Base-by-base conservation (phyloP, 345 rosid species). In the Acer yangbiense region DNA sequence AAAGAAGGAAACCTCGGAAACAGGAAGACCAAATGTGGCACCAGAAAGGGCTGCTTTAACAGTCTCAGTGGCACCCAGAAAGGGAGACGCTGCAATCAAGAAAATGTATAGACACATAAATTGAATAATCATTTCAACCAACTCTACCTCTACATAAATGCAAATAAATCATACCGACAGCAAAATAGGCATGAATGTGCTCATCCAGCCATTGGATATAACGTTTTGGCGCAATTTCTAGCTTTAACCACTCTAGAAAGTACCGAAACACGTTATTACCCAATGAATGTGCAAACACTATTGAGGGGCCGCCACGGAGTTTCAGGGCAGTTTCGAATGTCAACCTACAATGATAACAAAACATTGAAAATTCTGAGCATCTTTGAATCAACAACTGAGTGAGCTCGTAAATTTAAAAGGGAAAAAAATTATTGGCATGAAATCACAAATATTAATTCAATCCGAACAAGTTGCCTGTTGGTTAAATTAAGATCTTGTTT, bases 201-300 rank as follows among this genome's bases (percentile, higher is more conserved):
- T 87, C 88, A 79, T 96, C 99, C 84, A 94, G 91, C 99, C 99
- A 96, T 82, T 82, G 79, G 69, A 81, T 78, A 83, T 96, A 96
- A 65, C 89, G 93, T 77, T 94, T 96, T 71, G 99, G 99, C 41
- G 99, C 98, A 86, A 96, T 91, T 89, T 96, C 98, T 50, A 96
- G 94, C 87, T 94, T 96, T 81, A 96, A 76, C 99, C 99, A 96
- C 88, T 96, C 99, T 76, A 96, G 80, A 82, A 94, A 96, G 89
- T 96, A 96, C 54, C 98, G 94, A 76, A 96, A 96, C 61, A 96
- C 99, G 82, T 88, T 74, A 86, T 94, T 96, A 69, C 99, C 99
- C 93, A 96, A 79, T 70, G 99, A 96, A 90, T 96, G 99, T 62
- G 93, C 99, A 92, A 96, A 90, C 27, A 96, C 98, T 71, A 96